Evolutionary conservation across 108 stramenopile genomes (phyloP), one percentile per base, ranked within the genome.

Genomic region (Cyclotella atomus): DNA sequence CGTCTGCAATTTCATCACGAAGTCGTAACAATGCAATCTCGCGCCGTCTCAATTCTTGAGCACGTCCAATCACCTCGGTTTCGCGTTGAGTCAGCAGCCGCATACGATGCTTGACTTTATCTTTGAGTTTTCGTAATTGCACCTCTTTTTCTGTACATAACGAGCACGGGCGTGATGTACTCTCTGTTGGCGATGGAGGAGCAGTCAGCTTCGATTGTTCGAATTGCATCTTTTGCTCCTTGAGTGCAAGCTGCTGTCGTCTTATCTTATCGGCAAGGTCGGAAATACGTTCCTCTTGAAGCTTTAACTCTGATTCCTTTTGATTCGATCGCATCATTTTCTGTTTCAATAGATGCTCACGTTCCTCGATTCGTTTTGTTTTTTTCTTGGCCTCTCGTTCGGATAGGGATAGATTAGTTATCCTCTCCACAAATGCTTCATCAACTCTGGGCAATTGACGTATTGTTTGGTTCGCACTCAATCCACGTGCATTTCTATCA

Each of bases 141-240:
- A 59, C 25, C 32, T 75, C 52, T 21, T 52, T 59, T 25, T 75
- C 73, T 12, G 44, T 59, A 27, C 64, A 65, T 19, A 66, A 12
- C 3, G 23, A 1, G 32, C 65, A 67, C 33, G 59, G 59, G 2
- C 44, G 70, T 28, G 66, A 59, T 35, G 73, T 57, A 29, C 44
- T 14, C 47, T 30, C 16, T 4, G 66, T 45, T 9, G 62, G 35
- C 24, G 34, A 15, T 15, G 57, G 25, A 24, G 46, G n/a, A 35
- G 44, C 38, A 8, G 54, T 15, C 24, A 34, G 2, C 49, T 62
- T 75, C 12, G 35, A 38, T 23, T 57, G 56, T 20, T 75, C 66
- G 28, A 75, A 68, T 52, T 75, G 65, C 49, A 75, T 41, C 35
- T 75, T 68, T 33, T 75, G 65, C 32, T 61, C 66, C 24, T 61